Conservation (phyloP, 1,139 yeast genomes). For the Yamadazyma mexicana region DNA sequence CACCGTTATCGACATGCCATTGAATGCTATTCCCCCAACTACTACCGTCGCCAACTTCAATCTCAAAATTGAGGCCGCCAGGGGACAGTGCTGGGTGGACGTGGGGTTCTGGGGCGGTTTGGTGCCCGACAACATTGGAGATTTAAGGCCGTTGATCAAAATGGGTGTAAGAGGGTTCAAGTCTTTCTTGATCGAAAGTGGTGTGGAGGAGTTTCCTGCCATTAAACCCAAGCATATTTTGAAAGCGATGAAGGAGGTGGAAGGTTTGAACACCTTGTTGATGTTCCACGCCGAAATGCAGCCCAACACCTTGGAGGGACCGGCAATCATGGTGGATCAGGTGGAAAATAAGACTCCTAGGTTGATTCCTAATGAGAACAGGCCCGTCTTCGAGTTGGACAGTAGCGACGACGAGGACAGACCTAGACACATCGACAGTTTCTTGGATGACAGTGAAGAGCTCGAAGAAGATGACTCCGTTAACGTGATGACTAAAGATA, state of each 20-base stretch:
- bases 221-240: slow-evolving; percentile 62
- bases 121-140: slow-evolving; percentile 70
- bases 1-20: slow-evolving; percentile 93
- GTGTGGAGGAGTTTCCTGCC: slow-evolving; percentile 92
- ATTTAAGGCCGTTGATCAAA: slow-evolving; percentile 69
- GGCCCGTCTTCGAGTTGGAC: slow-evolving; percentile 20
- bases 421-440: slow-evolving; percentile 3
- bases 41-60: slow-evolving; percentile 78
- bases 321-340: slow-evolving; percentile 21
- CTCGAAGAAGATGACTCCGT: slow-evolving; percentile 9
- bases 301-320: slow-evolving; percentile 30
- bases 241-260: slow-evolving; percentile 61
- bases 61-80: slow-evolving; percentile 73
- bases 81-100: slow-evolving; percentile 85
- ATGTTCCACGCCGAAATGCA: slow-evolving; percentile 96
- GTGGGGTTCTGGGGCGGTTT: slow-evolving; percentile 97
- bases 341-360: slow-evolving; percentile 22
- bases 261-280: slow-evolving; percentile 64
- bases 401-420: slow-evolving; percentile 16
- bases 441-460: slow-evolving; percentile 1
- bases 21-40: slow-evolving; percentile 94
- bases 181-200: slow-evolving; percentile 87
- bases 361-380: slow-evolving; percentile 22
- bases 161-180: slow-evolving; percentile 93
- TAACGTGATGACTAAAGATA: slow-evolving; percentile 16